Base-by-base conservation (phyloP, 768 basidiomycete genomes). In the Pholiota conissans region DNA sequence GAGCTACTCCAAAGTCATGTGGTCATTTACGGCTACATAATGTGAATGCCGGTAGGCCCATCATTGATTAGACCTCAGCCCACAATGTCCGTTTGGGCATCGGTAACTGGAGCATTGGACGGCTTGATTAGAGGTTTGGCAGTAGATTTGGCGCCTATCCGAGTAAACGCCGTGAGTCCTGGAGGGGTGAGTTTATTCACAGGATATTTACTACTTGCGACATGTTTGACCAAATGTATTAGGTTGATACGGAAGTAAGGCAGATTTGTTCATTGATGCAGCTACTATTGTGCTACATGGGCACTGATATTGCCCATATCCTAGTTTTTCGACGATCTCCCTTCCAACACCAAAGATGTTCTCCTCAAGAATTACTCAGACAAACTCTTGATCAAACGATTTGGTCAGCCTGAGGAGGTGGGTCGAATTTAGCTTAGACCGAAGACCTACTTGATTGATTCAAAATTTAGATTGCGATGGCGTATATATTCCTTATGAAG, bases 401-500 rank as follows among this genome's bases (percentile, higher is more conserved):
- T 26, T 26, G 56, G 49, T 18, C n/a, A 50, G n/a, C 22, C 56
- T 32, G 37, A 46, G 20, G 56, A 57, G 49, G 56, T 57, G 26
- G 13, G 39, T 39, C 22, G n/a, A 18, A 13, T 42, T 30, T 2
- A 32, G 13, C 9, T 37, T 18, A 27, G 8, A 13, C 14, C 30
- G 30, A 13, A 8, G 20, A 37, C 1, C 18, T 5, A 11, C 3
- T 37, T 13, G 6, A 16, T 39, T 6, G 26, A 27, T 18, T 27
- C 6, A 7, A 7, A 27, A 22, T 22, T n/a, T 14, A 28, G 3
- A 7, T 39, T 29, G 35, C 22, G 24, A 49, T 51, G 26, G 56
- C 56, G 14, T 57, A 57, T 35, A 34, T 57, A 1, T 57, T 57
- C 30, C 29, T 57, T 13, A 57, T 57, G 56, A 57, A 57, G 56